These are phyloP conservation scores for Fraxinus pennsylvanica DNA, from an alignment of 257 asterid genomes.

Conservation along the genomic window DNA sequence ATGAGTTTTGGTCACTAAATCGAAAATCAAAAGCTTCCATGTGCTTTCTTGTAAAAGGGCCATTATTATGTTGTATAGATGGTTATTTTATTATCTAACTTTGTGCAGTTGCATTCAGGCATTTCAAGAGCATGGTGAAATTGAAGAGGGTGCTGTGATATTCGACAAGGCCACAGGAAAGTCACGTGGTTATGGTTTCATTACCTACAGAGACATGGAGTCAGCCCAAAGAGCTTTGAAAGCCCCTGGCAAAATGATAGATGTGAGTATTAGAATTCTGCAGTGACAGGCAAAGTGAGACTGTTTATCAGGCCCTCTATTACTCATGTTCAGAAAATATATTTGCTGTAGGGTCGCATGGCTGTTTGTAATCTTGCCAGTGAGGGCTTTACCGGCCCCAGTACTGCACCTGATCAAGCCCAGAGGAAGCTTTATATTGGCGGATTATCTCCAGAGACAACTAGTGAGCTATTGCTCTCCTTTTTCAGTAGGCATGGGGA, in stretches of 20 bases:
- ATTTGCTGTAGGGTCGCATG: constrained; percentile 71
- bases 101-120: constrained; percentile 29
- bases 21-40: constrained; percentile 1
- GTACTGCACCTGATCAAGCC: constrained; percentile 59
- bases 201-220: constrained; percentile 41
- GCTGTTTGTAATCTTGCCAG: constrained; percentile 87
- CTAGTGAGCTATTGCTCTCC: constrained; percentile 69
- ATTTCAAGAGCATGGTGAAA: constrained; percentile 46
- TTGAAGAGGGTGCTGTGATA: constrained; percentile 48
- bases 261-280: constrained; percentile 27
- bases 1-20: constrained; percentile 24
- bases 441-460: constrained; percentile 76
- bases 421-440: constrained; percentile 83
- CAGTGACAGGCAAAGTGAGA: not conserved
- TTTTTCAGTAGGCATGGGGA: constrained; percentile 67
- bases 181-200: constrained; percentile 48
- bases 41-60: constrained; percentile 1
- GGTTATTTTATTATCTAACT: not conserved
- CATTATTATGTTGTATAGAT: not conserved
- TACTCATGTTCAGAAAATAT: not conserved
- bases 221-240: constrained; percentile 40
- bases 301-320: not conserved
- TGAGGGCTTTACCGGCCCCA: constrained; percentile 58
- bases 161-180: constrained; percentile 44
- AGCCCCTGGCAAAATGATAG: constrained; percentile 46